Evolutionary conservation across 352 stramenopile genomes (phyloP), one percentile per base, ranked within the genome.

Genomic region (Pilasporangium apinafurcum): DNA sequence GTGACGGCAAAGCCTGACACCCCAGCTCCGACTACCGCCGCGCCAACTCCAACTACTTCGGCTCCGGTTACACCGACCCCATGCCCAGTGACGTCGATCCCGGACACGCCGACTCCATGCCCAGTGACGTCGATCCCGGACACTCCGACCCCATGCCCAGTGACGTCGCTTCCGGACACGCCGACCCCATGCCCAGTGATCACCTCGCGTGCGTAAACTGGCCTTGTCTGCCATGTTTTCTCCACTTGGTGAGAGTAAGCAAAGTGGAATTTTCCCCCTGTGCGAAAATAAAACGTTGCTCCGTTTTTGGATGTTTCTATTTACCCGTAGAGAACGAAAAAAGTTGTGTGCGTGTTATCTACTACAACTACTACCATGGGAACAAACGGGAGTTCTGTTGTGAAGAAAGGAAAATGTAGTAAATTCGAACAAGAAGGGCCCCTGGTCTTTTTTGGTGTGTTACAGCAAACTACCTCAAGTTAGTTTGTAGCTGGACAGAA

Each of bases 81-180:
- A 17, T 54, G 47, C 22, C 47, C 47, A 12, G 3, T 54, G 4
- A 54, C 47, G 10, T 20, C 36, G 4, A 53, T 46, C 36, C 45
- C 45, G 7, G 45, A 53, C 36, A 53, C 45, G 8, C 31, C 42
- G 5, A 29, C 42, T 14, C 42, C 42, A n/a, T 46, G 45, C 18
- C 36, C 45, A 17, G 2, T 36, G 0, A 53, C 46, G 7, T 41
- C 43, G 32, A 34, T 35, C 26, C 48, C 53, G 0, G 25, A 32
- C 25, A 44, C 59, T 0, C 57, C 59, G 28, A 68, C 59, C 21
- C 59, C 59, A 29, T 69, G 59, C 47, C 59, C 59, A n/a, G 24
- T 69, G 9, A 69, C 59, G 49, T 48, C 54, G 20, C 37, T 7
- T 28, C 37, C 37, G 37, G 28, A 12, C 12, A 34, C 12, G 29